Conservation (phyloP, 768 basidiomycete genomes). For the Collybiopsis confluens region DNA sequence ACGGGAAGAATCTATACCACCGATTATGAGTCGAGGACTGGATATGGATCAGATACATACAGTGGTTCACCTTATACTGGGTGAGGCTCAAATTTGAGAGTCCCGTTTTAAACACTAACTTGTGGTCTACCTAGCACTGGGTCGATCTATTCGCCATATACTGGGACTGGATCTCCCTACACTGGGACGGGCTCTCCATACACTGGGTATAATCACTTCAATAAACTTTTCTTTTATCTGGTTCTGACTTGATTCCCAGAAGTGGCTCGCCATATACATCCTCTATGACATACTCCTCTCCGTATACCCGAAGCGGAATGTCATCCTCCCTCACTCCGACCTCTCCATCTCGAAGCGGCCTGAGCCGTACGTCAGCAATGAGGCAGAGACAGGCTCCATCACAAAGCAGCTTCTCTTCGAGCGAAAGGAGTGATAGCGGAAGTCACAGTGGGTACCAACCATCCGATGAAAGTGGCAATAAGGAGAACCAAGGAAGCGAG, state of each 20-base stretch:
- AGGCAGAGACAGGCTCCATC: slow-evolving; percentile 40
- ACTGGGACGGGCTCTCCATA: neutral
- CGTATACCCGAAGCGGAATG: slow-evolving; percentile 12
- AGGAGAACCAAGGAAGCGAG: slow-evolving; percentile 18
- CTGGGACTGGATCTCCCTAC: slow-evolving; percentile 4
- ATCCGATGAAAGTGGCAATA: slow-evolving; percentile 16
- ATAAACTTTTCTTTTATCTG: neutral
- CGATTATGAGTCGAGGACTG: slow-evolving; percentile 7
- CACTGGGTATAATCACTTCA: slow-evolving; percentile 1
- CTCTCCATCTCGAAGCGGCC: slow-evolving; percentile 44
- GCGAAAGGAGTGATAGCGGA: slow-evolving; percentile 13
- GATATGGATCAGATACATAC: neutral
- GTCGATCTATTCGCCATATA: slow-evolving; percentile 19
- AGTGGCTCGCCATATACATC: slow-evolving; percentile 8
- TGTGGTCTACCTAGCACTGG: neutral
- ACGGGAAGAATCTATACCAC: slow-evolving; percentile 3
- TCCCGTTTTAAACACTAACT: neutral
- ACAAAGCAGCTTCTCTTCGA: slow-evolving; percentile 30
- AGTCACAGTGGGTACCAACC: slow-evolving; percentile 16
- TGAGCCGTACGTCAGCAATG: slow-evolving; percentile 57
- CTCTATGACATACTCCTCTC: slow-evolving; percentile 9
- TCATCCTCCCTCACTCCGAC: slow-evolving; percentile 30
- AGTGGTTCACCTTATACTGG: slow-evolving; percentile 8
- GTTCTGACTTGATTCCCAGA: neutral
- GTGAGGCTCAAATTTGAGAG: neutral